phyloP scores from a whole-genome alignment of 2,329 filamentous ascomycete species.

The Diaporthe destruens region DNA sequence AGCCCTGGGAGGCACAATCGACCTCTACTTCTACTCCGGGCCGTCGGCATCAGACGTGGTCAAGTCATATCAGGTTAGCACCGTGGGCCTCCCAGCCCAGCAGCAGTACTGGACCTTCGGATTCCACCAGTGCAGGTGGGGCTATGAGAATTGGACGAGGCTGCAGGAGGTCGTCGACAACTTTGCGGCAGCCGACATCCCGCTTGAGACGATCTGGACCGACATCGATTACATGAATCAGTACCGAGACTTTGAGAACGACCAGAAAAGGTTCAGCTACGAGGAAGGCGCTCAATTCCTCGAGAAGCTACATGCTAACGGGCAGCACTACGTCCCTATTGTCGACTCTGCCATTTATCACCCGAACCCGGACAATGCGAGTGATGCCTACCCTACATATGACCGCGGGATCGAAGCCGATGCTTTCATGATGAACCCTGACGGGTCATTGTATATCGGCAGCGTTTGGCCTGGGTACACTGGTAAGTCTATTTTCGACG shows the following conservation, averaged over 20 bases:
- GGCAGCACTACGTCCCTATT: constrained; percentile 80
- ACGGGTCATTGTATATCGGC: constrained; percentile 69
- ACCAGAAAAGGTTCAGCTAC: constrained; percentile 68
- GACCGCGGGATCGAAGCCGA: constrained; percentile 70
- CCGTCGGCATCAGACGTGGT: constrained; percentile 77
- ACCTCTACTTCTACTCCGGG: constrained; percentile 84
- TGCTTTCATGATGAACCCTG: constrained; percentile 66
- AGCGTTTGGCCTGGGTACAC: constrained; percentile 82
- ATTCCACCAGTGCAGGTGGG: constrained; percentile 87
- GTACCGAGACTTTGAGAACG: constrained; percentile 73
- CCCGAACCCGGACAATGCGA: constrained; percentile 76
- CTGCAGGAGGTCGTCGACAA: constrained; percentile 75
- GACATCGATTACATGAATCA: constrained; percentile 80
- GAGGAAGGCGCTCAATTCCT: constrained; percentile 71
- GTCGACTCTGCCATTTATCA: constrained; percentile 79
- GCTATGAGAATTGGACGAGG: constrained; percentile 79
- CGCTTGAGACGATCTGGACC: constrained; percentile 80
- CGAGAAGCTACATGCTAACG: constrained; percentile 69
- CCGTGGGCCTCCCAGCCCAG: constrained; percentile 79
- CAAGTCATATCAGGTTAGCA: constrained; percentile 75
- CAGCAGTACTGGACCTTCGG: constrained; percentile 87
- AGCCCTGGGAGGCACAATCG: constrained; percentile 80
- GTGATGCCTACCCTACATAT: constrained; percentile 73
- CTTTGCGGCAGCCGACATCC: constrained; percentile 74
- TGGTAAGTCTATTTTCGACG: constrained; percentile 42